Conservation (phyloP, 352 stramenopile genomes). For the Blastocystis sp. region DNA sequence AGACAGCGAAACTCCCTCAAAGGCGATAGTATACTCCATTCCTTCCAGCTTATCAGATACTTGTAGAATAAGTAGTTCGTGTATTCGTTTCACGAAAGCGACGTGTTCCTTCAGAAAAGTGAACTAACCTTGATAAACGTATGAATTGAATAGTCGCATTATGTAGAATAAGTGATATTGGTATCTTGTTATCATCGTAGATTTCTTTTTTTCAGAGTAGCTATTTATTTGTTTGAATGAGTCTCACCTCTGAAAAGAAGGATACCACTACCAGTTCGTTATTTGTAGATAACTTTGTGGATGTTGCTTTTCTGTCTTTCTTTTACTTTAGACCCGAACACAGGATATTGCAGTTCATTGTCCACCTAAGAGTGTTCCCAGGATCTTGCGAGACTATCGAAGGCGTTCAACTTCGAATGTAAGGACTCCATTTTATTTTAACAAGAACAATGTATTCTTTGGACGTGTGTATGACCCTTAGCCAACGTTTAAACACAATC, state of each 20-base stretch:
- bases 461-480: neutral
- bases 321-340: neutral
- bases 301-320: neutral
- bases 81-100: neutral
- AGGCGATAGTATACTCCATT: too few relatives aligned
- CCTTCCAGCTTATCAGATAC: too few relatives aligned
- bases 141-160: too few relatives aligned
- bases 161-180: too few relatives aligned
- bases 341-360: conserved; percentile 13
- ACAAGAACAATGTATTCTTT: neutral
- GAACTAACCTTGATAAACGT: too few relatives aligned
- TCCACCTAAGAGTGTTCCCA: neutral
- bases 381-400: neutral
- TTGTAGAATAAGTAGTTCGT: neutral
- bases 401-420: conserved; percentile 1
- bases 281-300: neutral
- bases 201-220: neutral
- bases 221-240: neutral
- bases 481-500: neutral
- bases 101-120: neutral
- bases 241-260: neutral
- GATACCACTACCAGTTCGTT: neutral
- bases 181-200: too few relatives aligned
- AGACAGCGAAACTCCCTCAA: too few relatives aligned
- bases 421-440: neutral